These are phyloP conservation scores for Lignosus rhinocerotis DNA, from an alignment of 1,284 basidiomycete species.

Conservation along the genomic window DNA sequence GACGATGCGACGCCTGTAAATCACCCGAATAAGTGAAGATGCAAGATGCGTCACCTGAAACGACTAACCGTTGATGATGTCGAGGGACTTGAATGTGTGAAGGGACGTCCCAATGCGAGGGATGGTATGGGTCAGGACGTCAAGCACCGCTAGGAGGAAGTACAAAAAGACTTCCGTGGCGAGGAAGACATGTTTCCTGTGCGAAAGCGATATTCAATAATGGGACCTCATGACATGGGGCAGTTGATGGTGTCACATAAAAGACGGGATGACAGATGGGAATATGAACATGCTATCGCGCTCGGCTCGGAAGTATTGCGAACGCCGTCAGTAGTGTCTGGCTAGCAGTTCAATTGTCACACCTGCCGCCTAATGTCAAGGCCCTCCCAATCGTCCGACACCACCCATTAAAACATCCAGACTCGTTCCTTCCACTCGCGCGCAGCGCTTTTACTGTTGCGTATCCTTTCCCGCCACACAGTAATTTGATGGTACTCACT, in stretches of 20 bases:
- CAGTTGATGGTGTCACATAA: too few species aligned
- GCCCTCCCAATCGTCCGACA: too few species aligned
- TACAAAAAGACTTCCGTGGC: conserved; percentile 62
- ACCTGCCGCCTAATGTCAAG: too few species aligned
- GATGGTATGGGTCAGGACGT: conserved; percentile 57
- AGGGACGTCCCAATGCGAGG: conserved; percentile 48
- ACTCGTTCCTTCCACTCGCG: too few species aligned
- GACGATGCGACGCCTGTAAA: conserved; percentile 52
- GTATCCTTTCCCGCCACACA: neutral
- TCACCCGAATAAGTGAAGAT: neutral
- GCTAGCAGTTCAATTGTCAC: too few species aligned
- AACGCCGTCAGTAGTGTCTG: too few species aligned
- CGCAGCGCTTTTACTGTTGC: neutral
- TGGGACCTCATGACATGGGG: too few species aligned
- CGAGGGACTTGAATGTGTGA: conserved; percentile 39
- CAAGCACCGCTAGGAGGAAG: conserved; percentile 57
- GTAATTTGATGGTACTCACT: conserved; percentile 44
- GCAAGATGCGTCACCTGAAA: too few species aligned
- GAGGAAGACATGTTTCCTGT: conserved; percentile 58
- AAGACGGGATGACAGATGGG: too few species aligned
- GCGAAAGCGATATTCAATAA: conserved; percentile 1
- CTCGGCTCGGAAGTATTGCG: too few species aligned
- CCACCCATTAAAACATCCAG: too few species aligned
- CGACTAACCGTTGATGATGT: conserved; percentile 48
- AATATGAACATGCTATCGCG: too few species aligned